Conservation (phyloP, 108 stramenopile species). For the Cylindrotheca fusiformis region DNA sequence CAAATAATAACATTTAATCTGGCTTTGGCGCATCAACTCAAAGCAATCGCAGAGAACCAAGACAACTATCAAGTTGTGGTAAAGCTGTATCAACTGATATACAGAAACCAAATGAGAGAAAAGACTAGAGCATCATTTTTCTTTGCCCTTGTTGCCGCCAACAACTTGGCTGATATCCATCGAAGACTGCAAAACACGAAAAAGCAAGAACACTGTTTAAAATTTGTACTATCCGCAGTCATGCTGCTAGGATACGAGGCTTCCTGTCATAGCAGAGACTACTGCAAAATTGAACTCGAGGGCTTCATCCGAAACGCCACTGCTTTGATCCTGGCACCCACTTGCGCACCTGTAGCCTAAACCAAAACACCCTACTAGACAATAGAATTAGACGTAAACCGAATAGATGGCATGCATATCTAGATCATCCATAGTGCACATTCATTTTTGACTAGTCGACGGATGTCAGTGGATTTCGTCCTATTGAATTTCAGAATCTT, state of each 20-base stretch:
- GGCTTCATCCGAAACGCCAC: conserved; percentile 19
- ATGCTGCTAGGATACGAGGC: conserved; percentile 24
- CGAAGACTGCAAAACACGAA: conserved; percentile 15
- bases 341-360: conserved; percentile 18
- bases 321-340: neutral
- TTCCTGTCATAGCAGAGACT: neutral
- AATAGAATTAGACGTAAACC: too few species aligned
- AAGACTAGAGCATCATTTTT: conserved; percentile 13
- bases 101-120: conserved; percentile 18
- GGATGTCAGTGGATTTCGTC: too few species aligned
- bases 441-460: too few species aligned
- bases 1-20: conserved; percentile 30
- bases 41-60: neutral
- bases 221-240: conserved; percentile 22
- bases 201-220: conserved; percentile 22
- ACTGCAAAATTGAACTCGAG: conserved; percentile 8
- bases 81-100: conserved; percentile 21
- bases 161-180: conserved; percentile 33
- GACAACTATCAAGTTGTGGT: conserved; percentile 5
- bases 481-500: too few species aligned
- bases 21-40: conserved; percentile 26
- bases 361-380: too few species aligned
- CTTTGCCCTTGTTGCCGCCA: conserved; percentile 27
- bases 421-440: too few species aligned
- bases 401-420: too few species aligned